Conservation (phyloP, 345 rosid species). For the Populus pruinosa region DNA sequence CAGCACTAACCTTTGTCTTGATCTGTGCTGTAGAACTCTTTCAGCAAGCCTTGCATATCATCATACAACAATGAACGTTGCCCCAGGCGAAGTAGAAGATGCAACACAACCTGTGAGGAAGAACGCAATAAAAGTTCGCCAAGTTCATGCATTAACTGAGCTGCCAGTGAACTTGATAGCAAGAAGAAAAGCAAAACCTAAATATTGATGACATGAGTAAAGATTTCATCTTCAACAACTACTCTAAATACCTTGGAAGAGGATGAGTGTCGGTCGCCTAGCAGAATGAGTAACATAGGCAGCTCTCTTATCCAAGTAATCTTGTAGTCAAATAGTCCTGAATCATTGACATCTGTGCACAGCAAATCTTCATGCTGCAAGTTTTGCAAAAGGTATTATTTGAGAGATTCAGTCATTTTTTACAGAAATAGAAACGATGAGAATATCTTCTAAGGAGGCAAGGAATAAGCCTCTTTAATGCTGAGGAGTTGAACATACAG, state of each 20-base stretch:
- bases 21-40: slow-evolving; percentile 50
- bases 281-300: slow-evolving; percentile 52
- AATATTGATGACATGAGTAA: background rate
- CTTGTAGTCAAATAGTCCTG: slow-evolving; percentile 43
- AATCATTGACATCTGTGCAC: slow-evolving; percentile 40
- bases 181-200: background rate
- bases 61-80: slow-evolving; percentile 50
- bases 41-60: slow-evolving; percentile 38
- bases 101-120: slow-evolving; percentile 53
- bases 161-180: background rate
- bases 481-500: slow-evolving; percentile 47
- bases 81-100: slow-evolving; percentile 63
- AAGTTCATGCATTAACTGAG: background rate
- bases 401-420: background rate
- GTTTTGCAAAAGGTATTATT: slow-evolving; percentile 7
- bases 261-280: slow-evolving; percentile 59
- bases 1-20: slow-evolving; percentile 46
- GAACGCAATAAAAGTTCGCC: slow-evolving; percentile 10
- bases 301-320: slow-evolving; percentile 69
- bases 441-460: background rate
- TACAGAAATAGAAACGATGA: background rate
- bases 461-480: background rate
- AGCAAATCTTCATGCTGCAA: slow-evolving; percentile 42
- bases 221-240: slow-evolving; percentile 6
- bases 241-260: slow-evolving; percentile 47